phyloP scores from a whole-genome alignment of 208 protist genomes.

The Strigomonas galati region DNA sequence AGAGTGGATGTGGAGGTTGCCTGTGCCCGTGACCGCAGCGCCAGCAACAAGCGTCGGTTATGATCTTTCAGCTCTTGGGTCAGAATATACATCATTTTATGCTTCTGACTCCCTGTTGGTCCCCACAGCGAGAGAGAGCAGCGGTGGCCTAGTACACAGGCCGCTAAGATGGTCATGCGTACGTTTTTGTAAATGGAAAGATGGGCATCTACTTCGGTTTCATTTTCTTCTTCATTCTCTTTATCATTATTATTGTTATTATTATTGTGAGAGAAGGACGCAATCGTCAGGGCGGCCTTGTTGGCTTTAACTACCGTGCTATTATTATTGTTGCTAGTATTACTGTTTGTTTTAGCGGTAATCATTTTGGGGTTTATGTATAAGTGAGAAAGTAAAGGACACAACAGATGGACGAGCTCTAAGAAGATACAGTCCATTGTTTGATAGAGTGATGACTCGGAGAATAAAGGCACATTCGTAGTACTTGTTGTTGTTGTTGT shows the following conservation, averaged over 20 bases:
- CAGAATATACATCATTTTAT: not conserved
- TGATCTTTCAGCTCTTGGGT: no score
- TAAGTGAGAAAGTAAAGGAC: no score
- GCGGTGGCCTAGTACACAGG: no score
- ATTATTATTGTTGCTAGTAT: not conserved
- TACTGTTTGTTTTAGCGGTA: not conserved
- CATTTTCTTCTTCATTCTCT: not conserved
- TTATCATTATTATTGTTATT: slow-evolving; percentile 1
- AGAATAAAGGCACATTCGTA: no score
- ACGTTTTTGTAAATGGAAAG: no score
- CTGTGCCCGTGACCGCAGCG: no score
- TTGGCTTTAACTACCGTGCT: not conserved
- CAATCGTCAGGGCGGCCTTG: not conserved
- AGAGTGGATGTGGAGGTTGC: not conserved
- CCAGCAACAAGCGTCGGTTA: not conserved
- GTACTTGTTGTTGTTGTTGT: no score
- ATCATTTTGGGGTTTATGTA: no score
- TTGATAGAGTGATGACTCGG: no score
- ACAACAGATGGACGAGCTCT: no score
- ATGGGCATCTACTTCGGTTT: not conserved
- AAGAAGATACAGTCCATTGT: no score
- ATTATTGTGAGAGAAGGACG: not conserved
- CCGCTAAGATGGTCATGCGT: no score
- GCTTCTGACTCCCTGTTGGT: not conserved
- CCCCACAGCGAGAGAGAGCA: not conserved